Evolutionary conservation across 176 grass and related monocot genomes (phyloP).

Genomic region (Stipa capillata): DNA sequence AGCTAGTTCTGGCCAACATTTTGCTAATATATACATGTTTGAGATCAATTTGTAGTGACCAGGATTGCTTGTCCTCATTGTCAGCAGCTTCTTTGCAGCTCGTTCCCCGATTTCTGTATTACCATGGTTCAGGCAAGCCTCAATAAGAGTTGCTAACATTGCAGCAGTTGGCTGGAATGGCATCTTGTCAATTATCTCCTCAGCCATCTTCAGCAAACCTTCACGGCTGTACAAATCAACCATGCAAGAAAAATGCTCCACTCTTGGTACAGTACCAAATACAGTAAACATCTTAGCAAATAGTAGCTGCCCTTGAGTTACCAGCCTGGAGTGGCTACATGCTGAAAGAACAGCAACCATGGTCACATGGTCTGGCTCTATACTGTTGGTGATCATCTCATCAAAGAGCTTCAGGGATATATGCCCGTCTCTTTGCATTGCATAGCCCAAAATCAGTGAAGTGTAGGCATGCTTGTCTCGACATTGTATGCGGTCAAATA

Average conservation of each 20-base stretch:
- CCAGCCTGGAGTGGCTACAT: constrained; percentile 53
- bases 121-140: constrained; percentile 47
- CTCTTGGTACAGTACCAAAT: constrained; percentile 42
- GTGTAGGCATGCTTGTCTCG: constrained; percentile 42
- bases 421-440: constrained; percentile 45
- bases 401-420: constrained; percentile 45
- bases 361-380: constrained; percentile 54
- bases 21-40: constrained; percentile 52
- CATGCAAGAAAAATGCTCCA: constrained; percentile 65
- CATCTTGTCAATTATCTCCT: constrained; percentile 41
- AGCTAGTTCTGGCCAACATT: constrained; percentile 52
- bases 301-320: constrained; percentile 37
- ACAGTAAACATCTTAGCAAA: constrained; percentile 44
- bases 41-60: constrained; percentile 58
- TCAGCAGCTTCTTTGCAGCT: constrained; percentile 51
- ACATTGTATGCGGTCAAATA: constrained; percentile 43
- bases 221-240: constrained; percentile 55
- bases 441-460: constrained; percentile 60
- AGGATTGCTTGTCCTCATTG: constrained; percentile 44
- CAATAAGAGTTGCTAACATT: constrained; percentile 57
- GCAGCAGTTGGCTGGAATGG: constrained; percentile 54
- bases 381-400: constrained; percentile 37
- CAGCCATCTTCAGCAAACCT: constrained; percentile 49
- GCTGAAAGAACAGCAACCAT: constrained; percentile 68
- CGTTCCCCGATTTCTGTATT: constrained; percentile 41